These are phyloP conservation scores for Bacterosira constricta DNA, from an alignment of 108 stramenopile genomes.

Conservation along the genomic window DNA sequence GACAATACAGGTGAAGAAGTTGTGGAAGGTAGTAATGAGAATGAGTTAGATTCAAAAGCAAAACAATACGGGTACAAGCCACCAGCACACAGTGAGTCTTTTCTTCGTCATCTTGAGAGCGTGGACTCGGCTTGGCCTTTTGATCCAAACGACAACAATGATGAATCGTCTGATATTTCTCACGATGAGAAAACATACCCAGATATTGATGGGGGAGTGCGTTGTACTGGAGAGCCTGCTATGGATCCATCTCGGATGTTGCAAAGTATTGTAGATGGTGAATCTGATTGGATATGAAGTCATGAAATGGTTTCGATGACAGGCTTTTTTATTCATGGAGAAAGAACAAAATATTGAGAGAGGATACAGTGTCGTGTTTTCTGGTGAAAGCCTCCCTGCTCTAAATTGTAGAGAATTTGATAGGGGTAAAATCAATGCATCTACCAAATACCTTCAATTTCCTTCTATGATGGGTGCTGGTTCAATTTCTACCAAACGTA, in stretches of 20 bases:
- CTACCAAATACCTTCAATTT: too few species aligned
- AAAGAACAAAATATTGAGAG: too few species aligned
- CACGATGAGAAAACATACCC: background rate
- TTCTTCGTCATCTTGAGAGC: slow-evolving; percentile 24
- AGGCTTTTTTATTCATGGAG: too few species aligned
- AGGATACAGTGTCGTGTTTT: too few species aligned
- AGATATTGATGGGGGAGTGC: slow-evolving; percentile 17
- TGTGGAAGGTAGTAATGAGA: background rate
- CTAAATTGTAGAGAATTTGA: too few species aligned
- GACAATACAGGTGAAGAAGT: background rate
- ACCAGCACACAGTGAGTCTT: slow-evolving; percentile 29
- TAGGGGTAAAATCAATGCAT: too few species aligned
- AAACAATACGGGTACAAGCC: slow-evolving; percentile 6
- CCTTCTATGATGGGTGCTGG: too few species aligned
- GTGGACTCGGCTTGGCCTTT: slow-evolving; percentile 32
- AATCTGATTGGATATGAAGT: slow-evolving; percentile 37
- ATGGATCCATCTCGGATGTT: slow-evolving; percentile 39
- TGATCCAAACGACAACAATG: background rate
- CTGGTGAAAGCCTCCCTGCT: too few species aligned
- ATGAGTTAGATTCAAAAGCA: background rate
- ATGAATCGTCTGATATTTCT: background rate
- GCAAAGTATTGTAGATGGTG: slow-evolving; percentile 34
- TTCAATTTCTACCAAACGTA: too few species aligned
- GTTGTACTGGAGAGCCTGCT: slow-evolving; percentile 36
- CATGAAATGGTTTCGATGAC: background rate